Percentiles rank a stretch among this genome's conserved stretches.
Conservation (phyloP, 78 protist genomes). For the Isochrysis galbana region DNA sequence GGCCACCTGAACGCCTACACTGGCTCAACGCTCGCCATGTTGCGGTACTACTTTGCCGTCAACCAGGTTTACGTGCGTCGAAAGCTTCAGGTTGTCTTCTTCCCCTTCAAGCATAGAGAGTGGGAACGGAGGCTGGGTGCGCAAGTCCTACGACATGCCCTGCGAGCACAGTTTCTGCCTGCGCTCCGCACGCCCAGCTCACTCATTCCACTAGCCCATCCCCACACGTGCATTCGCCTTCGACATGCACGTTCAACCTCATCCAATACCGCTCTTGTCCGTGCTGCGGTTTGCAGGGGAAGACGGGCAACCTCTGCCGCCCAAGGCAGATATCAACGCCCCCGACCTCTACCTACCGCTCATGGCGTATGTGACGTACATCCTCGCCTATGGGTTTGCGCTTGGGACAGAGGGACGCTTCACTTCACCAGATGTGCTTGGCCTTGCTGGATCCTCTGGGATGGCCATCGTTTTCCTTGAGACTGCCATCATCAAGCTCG, state of each 20-base stretch:
- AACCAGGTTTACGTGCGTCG: slow-evolving; percentile 72
- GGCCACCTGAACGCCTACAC: background rate
- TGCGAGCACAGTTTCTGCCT: too few species aligned
- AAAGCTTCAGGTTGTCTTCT: slow-evolving; percentile 63
- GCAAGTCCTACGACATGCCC: background rate
- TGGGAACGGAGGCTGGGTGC: background rate
- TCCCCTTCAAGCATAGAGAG: slow-evolving; percentile 72
- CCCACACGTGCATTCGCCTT: too few species aligned
- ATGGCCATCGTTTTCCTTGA: slow-evolving; percentile 53
- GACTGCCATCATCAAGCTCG: slow-evolving; percentile 43
- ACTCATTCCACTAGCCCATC: too few species aligned
- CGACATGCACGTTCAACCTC: too few species aligned
- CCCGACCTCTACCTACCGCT: slow-evolving; percentile 86
- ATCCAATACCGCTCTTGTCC: too few species aligned
- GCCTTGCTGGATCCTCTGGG: slow-evolving; percentile 52
- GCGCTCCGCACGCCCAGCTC: too few species aligned
- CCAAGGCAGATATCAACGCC: slow-evolving; percentile 70
- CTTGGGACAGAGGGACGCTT: slow-evolving; percentile 51
- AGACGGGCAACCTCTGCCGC: background rate
- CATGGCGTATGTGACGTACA: slow-evolving; percentile 84
- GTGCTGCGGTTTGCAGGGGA: too few species aligned
- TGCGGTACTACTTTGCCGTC: slow-evolving; percentile 71
- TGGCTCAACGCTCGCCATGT: background rate
- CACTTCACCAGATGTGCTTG: slow-evolving; percentile 64
- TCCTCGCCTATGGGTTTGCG: slow-evolving; percentile 62